A percentile compares a stretch with the other conserved stretches of the same genome.
phyloP scores from a whole-genome alignment of 2,329 filamentous ascomycete genomes.

The Stachybotrys chlorohalonatus region DNA sequence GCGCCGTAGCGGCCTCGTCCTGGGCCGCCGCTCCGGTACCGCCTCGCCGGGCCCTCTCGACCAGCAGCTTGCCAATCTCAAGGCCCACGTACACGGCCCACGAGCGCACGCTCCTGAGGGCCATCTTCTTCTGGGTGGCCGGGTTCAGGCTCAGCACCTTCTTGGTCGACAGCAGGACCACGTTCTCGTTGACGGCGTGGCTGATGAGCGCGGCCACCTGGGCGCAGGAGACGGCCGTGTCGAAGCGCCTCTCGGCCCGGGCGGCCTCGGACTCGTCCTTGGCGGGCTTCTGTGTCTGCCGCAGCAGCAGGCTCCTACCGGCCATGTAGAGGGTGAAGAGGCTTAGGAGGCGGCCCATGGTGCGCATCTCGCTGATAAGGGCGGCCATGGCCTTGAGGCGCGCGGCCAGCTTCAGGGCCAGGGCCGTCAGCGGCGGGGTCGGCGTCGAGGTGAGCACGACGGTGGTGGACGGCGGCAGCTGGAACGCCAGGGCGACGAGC shows the following conservation, averaged over 20 bases:
- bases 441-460: conserved; percentile 31
- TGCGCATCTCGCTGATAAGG: conserved; percentile 61
- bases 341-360: conserved; percentile 69
- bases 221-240: conserved; percentile 47
- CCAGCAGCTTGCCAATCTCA: conserved; percentile 59
- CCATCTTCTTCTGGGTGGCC: conserved; percentile 50
- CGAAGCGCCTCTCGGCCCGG: conserved; percentile 24
- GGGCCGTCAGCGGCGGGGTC: conserved; percentile 27
- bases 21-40: conserved; percentile 18
- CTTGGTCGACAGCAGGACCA: conserved; percentile 66
- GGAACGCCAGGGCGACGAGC: conserved; percentile 42
- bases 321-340: conserved; percentile 65
- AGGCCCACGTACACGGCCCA: conserved; percentile 73
- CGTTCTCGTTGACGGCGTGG: conserved; percentile 79
- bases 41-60: conserved; percentile 32
- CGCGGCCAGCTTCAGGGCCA: conserved; percentile 38
- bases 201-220: conserved; percentile 59
- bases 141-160: conserved; percentile 54
- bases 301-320: conserved; percentile 40
- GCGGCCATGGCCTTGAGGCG: conserved; percentile 52
- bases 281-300: conserved; percentile 13
- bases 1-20: conserved; percentile 32
- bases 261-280: conserved; percentile 26
- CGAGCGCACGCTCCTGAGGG: conserved; percentile 65
- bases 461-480: conserved; percentile 41